Conservation (phyloP, 228 moss, liverwort and hornwort genomes). For the Sphagnum fallax region DNA sequence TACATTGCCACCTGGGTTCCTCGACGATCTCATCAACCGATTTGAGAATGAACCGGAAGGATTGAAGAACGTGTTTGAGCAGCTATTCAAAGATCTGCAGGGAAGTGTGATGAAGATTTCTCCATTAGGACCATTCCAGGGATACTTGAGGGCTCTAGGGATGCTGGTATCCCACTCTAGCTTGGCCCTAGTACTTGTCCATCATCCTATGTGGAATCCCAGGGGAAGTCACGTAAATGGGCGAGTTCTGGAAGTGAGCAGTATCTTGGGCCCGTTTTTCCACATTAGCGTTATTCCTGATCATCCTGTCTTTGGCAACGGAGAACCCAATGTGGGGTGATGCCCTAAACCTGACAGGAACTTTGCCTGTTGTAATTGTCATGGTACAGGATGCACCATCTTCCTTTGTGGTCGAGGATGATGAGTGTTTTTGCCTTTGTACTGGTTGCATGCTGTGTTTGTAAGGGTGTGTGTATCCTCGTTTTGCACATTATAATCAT, state of each 20-base stretch:
- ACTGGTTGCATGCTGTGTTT: no score
- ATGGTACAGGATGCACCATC: no score
- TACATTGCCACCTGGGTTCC: slow-evolving; percentile 69
- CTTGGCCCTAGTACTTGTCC: slow-evolving; percentile 64
- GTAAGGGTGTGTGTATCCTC: no score
- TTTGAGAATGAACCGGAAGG: slow-evolving; percentile 88
- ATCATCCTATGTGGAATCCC: slow-evolving; percentile 79
- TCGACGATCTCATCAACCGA: slow-evolving; percentile 66
- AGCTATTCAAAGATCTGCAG: slow-evolving; percentile 68
- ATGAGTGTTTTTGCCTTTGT: no score
- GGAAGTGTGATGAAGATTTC: slow-evolving; percentile 59
- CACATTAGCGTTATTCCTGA: slow-evolving; percentile 91
- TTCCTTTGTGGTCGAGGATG: no score
- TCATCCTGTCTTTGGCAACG: slow-evolving; percentile 65
- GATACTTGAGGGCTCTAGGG: slow-evolving; percentile 64
- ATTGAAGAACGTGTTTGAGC: slow-evolving; percentile 55
- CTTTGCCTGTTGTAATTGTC: neutral
- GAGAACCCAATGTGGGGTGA: slow-evolving; percentile 94
- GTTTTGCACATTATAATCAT: no score
- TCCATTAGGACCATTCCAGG: slow-evolving; percentile 77
- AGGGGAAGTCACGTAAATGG: slow-evolving; percentile 57
- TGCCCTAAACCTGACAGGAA: slow-evolving; percentile 4
- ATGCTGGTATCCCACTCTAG: slow-evolving; percentile 60
- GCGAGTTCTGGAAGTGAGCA: slow-evolving; percentile 76
- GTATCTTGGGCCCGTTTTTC: slow-evolving; percentile 90